Percentiles rank a stretch among this genome's conserved stretches.
Evolutionary conservation across 495 filamentous ascomycete species (phyloP).

Genomic region (Terfezia claveryi): DNA sequence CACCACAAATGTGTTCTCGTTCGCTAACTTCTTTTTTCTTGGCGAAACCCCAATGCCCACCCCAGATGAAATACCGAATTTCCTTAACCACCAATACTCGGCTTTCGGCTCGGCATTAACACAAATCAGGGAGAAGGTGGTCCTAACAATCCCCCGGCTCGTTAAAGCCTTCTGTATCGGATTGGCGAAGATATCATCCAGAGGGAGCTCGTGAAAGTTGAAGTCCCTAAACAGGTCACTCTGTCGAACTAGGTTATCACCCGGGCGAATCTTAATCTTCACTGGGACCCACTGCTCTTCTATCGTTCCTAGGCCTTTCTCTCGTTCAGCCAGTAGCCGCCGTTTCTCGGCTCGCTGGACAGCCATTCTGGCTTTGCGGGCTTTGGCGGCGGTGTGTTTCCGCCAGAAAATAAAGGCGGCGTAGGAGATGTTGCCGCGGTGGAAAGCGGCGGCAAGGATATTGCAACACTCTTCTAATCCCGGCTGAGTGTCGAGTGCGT

Average conservation of each 20-base stretch:
- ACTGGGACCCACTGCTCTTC: not conserved
- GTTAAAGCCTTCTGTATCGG: not conserved
- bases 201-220: not conserved
- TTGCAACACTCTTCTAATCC: not conserved
- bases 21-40: not conserved
- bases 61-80: constrained; percentile 1
- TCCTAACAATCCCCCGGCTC: not conserved
- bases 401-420: not conserved
- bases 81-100: constrained; percentile 7
- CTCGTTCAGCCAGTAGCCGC: not conserved
- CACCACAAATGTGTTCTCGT: not conserved
- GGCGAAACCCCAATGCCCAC: not conserved
- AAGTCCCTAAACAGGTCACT: not conserved
- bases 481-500: not conserved
- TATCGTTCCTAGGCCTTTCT: not conserved
- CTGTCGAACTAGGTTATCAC: not conserved
- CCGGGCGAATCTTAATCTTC: not conserved
- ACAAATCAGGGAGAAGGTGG: constrained; percentile 3
- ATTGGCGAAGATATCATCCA: not conserved
- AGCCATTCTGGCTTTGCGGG: not conserved
- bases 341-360: not conserved
- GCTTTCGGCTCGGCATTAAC: constrained; percentile 7
- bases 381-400: not conserved
- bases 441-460: not conserved
- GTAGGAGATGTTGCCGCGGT: not conserved